Evolutionary conservation across 805 yeast species (phyloP), one percentile per base, ranked within the genome.

Genomic region (Saccharomycopsis lassenensis): DNA sequence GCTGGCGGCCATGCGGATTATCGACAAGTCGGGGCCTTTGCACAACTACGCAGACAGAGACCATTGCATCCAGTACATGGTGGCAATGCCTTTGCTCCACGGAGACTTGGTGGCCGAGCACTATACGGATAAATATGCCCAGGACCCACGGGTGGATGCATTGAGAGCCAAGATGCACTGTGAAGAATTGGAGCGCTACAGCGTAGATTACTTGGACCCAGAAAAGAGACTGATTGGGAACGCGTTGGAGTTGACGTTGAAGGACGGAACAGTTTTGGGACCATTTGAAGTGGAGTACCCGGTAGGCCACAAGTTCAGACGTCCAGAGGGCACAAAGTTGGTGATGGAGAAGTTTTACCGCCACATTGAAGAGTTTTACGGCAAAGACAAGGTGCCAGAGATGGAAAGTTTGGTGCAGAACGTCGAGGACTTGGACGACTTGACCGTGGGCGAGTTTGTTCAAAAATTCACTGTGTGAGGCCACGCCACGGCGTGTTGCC

Each of bases 41-140:
- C 62, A 71, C 57, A 72, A 73, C 57, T 73, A 72, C 49, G 79
- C 79, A 15, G 79, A 72, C 52, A 62, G 79, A 45, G 79, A 72
- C 47, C 79, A 72, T 52, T 72, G 78, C 54, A 71, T 72, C 44
- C 79, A 72, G 50, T 72, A 72, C 54, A 72, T 72, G 78, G 63
- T 65, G 31, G 78, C 79, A 14, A 49, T 71, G 23, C 76, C 78
- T 23, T 54, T 72, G 40, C 61, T 73, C 42, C 56, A 61, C 46
- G 79, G 79, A 29, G 61, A 71, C 37, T 54, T 72, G 37, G 69
- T 74, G 22, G 78, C 78, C 4, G 71, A 68, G 46, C 76, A 71
- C 51, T 72, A 72, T 54, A 52, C 65, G 28, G 77, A 72, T 50
- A 46, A 46, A 3, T 51, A 67, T 35, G 78, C 79, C 17, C 39